phyloP scores from a whole-genome alignment of 768 basidiomycete species.

The Phlegmacium glaucopus region DNA sequence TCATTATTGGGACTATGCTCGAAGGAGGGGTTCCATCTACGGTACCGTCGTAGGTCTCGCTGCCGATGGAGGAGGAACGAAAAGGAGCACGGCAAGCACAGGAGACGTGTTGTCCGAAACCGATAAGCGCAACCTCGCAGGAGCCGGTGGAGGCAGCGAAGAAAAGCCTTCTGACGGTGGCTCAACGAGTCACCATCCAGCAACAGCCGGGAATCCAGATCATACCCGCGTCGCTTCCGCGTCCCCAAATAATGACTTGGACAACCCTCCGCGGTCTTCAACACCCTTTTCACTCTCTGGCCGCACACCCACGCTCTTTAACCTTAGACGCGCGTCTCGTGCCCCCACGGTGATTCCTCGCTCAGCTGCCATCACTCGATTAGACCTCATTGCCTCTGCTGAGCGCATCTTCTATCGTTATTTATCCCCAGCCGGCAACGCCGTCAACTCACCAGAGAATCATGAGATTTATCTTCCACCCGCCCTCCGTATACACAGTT shows the following conservation, averaged over 20 bases:
- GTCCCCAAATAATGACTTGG: conserved; percentile 36
- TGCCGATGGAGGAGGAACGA: conserved; percentile 50
- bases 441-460: conserved; percentile 78
- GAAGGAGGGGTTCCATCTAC: conserved; percentile 89
- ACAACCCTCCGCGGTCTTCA: conserved; percentile 58
- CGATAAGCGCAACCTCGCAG: conserved; percentile 64
- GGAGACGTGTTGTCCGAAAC: conserved; percentile 65
- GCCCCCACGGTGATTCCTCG: conserved; percentile 95
- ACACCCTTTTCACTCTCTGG: conserved; percentile 78
- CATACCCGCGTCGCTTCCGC: conserved; percentile 44
- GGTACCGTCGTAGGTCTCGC: conserved; percentile 82
- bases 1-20: conserved; percentile 94
- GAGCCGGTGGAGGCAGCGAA: conserved; percentile 36
- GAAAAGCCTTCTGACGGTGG: conserved; percentile 38
- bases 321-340: conserved; percentile 72
- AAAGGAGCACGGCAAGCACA: conserved; percentile 84
- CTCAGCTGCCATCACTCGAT: conserved; percentile 83
- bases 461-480: conserved; percentile 98
- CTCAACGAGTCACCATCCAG: conserved; percentile 55
- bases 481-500: conserved; percentile 84
- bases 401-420: conserved; percentile 97
- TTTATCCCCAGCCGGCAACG: conserved; percentile 77
- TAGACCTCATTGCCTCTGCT: conserved; percentile 88
- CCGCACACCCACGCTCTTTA: conserved; percentile 75
- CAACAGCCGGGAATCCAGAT: conserved; percentile 39